Conservation (phyloP, 1,284 basidiomycete species). For the Malassezia brasiliensis region DNA sequence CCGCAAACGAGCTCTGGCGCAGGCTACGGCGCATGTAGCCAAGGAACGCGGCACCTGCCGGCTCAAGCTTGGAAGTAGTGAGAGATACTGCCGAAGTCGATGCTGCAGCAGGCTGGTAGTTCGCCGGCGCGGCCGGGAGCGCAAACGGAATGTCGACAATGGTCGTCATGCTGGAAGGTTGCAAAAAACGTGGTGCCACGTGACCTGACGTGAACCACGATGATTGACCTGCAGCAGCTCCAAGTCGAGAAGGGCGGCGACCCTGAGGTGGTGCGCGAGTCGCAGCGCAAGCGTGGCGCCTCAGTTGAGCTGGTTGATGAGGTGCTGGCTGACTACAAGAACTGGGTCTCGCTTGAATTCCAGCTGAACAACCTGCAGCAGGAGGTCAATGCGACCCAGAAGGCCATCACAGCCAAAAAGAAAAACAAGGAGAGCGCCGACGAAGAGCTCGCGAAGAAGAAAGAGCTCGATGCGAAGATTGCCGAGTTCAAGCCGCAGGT, state of each 20-base stretch:
- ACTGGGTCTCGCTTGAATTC: slow-evolving; percentile 83
- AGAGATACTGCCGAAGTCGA: slow-evolving; percentile 28
- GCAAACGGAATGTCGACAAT: slow-evolving; percentile 36
- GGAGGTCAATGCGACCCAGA: slow-evolving; percentile 79
- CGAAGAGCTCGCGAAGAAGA: slow-evolving; percentile 71
- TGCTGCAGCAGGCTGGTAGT: slow-evolving; percentile 34
- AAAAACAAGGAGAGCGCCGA: slow-evolving; percentile 86
- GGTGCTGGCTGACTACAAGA: slow-evolving; percentile 77
- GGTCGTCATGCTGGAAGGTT: slow-evolving; percentile 28
- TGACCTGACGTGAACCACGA: slow-evolving; percentile 6
- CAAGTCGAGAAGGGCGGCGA: slow-evolving; percentile 63
- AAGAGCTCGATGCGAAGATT: slow-evolving; percentile 66
- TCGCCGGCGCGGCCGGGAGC: slow-evolving; percentile 34
- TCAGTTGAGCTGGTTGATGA: slow-evolving; percentile 86
- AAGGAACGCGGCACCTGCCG: slow-evolving; percentile 41
- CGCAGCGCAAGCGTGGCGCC: slow-evolving; percentile 80
- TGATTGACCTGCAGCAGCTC: slow-evolving; percentile 35
- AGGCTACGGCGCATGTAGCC: slow-evolving; percentile 38
- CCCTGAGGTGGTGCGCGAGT: slow-evolving; percentile 81
- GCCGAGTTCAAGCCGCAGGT: slow-evolving; percentile 57
- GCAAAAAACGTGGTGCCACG: neutral
- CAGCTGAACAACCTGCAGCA: slow-evolving; percentile 69
- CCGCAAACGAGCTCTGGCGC: slow-evolving; percentile 35
- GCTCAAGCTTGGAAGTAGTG: slow-evolving; percentile 26
- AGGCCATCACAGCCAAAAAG: slow-evolving; percentile 85